Evolutionary conservation across 2,329 filamentous ascomycete species (phyloP), one percentile per base, ranked within the genome.

Genomic region (Talaromyces sp.): DNA sequence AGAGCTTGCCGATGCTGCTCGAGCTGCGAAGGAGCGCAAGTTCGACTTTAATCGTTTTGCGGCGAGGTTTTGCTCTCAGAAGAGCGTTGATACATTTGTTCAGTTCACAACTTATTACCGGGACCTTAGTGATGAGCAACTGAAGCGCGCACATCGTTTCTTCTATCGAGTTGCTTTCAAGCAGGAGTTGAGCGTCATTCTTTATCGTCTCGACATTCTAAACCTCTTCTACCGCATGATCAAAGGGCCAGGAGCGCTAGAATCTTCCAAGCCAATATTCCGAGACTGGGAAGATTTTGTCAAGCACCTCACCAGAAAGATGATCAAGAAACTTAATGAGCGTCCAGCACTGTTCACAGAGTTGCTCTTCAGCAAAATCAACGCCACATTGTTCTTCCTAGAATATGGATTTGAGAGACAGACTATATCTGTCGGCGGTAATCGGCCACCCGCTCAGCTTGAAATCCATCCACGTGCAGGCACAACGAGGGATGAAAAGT

Each of bases 91-190:
- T 73, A 96, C 93, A 0, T 99, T 96, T 72, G 83, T 96, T 33
- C 82, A 86, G 2, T 92, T 97, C 66, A 86, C 88, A 0, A 85
- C 83, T 54, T 93, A 87, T 76, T 97, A 96, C 76, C 83, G 82
- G 44, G 95, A 99, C 67, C 82, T 99, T 11, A 84, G 87, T 59
- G 81, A 87, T 1, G 82, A 87, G 40, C 95, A 99, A 73, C 80
- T 98, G 40, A 98, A 98, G 79, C 87, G 95, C 5, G 89, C 89
- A 12, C 95, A 98, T 77, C 89, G 95, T 6, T 99, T 93, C 75
- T 93, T 99, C 71, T 96, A 98, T 71, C 88, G 93, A 0, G 83
- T 96, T 11, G 92, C 92, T 0, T 98, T 98, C 81, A 99, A 98
- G 77, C 90, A 96, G 75, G 91, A 97, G 54, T 88, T 95, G 80